Conservation (phyloP, 1,139 yeast genomes). For the Protomyces arabidopsidicola region DNA sequence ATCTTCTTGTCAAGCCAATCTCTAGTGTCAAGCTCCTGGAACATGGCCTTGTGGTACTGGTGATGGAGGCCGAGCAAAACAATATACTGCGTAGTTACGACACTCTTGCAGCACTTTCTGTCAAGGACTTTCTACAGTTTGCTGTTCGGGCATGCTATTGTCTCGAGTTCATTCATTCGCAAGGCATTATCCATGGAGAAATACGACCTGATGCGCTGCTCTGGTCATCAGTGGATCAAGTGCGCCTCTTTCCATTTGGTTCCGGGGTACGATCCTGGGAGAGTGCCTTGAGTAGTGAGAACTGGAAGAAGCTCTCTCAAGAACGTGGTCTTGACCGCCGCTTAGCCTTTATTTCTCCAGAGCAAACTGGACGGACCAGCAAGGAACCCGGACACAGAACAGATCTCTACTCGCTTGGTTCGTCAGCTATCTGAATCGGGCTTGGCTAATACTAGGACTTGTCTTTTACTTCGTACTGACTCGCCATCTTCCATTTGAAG, state of each 20-base stretch:
- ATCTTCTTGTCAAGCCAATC: neutral
- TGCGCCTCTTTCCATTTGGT: constrained; percentile 32
- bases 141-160: constrained; percentile 33
- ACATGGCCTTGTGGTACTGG: neutral
- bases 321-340: constrained; percentile 21
- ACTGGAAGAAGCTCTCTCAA: constrained; percentile 19
- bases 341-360: constrained; percentile 32
- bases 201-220: constrained; percentile 32
- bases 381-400: constrained; percentile 31
- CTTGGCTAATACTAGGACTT: neutral
- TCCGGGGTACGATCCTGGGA: constrained; percentile 26
- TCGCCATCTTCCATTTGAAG: constrained; percentile 31
- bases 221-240: constrained; percentile 27
- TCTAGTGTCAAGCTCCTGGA: neutral
- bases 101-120: neutral
- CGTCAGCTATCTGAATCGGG: neutral
- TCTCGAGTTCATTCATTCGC: constrained; percentile 32
- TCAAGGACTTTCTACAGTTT: constrained; percentile 31
- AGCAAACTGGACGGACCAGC: constrained; percentile 33
- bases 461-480: constrained; percentile 32
- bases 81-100: neutral
- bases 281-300: constrained; percentile 17
- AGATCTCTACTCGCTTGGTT: constrained; percentile 33
- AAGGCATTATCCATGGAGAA: constrained; percentile 33
- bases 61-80: neutral